These are phyloP conservation scores for Beverwykella pulmonaria DNA, from an alignment of 495 filamentous ascomycete genomes.

Conservation along the genomic window DNA sequence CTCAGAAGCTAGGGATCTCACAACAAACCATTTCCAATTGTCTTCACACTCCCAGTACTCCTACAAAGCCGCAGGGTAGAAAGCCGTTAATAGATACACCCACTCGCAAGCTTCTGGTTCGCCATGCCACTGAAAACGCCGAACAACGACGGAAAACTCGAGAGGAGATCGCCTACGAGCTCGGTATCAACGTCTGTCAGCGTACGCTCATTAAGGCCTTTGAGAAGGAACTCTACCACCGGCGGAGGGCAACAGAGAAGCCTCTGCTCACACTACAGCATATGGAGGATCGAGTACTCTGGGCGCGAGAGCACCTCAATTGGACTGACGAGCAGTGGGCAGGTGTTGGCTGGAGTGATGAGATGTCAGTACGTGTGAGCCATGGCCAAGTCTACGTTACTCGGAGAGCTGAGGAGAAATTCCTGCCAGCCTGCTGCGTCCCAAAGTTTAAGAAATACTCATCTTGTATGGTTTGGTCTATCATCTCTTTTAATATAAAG, in stretches of 20 bases:
- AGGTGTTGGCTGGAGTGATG: too few species aligned
- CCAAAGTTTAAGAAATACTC: too few species aligned
- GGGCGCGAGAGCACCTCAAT: background rate
- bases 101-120: background rate
- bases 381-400: too few species aligned
- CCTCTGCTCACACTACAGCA: background rate
- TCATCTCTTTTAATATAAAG: too few species aligned
- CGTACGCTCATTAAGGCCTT: slow-evolving; percentile 8
- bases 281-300: background rate
- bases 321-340: too few species aligned
- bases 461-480: too few species aligned
- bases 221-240: too few species aligned
- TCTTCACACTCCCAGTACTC: background rate
- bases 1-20: background rate
- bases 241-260: background rate
- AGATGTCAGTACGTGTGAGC: too few species aligned
- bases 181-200: background rate
- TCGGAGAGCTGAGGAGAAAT: too few species aligned
- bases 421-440: too few species aligned
- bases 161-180: slow-evolving; percentile 3
- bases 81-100: background rate
- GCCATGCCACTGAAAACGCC: too few species aligned
- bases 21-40: background rate
- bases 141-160: slow-evolving; percentile 1
- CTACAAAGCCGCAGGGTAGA: background rate